Base-by-base conservation (phyloP, 2,329 filamentous ascomycete species). In the Paramyrothecium sp. region DNA sequence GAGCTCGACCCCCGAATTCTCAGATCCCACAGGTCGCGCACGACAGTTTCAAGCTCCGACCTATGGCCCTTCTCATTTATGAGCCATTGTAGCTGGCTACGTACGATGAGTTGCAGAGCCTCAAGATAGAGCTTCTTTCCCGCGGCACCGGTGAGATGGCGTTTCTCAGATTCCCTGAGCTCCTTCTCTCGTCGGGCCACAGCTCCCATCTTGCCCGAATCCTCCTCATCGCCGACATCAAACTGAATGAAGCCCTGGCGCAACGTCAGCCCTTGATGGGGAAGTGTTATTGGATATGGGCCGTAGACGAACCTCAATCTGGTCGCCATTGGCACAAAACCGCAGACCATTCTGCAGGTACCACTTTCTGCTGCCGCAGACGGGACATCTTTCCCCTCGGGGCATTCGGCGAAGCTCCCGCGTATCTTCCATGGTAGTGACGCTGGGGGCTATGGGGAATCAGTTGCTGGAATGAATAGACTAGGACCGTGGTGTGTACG, bases 21-120 rank as follows among this genome's bases (percentile, higher is more conserved):
- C 53, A 97, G 75, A 54, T 88, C 81, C 94, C 95, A 99, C 16
- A 99, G 81, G 69, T 97, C 92, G 58, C 87, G 85, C 5, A 96
- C 86, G 11, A 96, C 80, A 8, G 78, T 87, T 78, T 96, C 92
- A 13, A 97, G 79, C 65, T 96, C 89, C 4, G 78, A 72, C 1
- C 89, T 87, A 51, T 95, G 81, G 0, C 83, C 82, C 69, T 87
- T 87, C 7, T 81, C 77, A 21, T 83, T 76, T 16, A 96, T 78
- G 30, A 98, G 78, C 80, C 89, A 93, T 67, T 84, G 75, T 17
- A 91, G 76, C 76, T 98, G 94, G 68, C 89, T 91, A 70, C 92
- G 87, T 26, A 99, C 77, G 51, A 98, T 82, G 33, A 97, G 78
- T 73, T 98, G 94, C 58, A 96, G 84, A 61, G 86, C 89, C 69